Base-by-base conservation (phyloP, 345 rosid genomes). In the Gossypium mustelinum region DNA sequence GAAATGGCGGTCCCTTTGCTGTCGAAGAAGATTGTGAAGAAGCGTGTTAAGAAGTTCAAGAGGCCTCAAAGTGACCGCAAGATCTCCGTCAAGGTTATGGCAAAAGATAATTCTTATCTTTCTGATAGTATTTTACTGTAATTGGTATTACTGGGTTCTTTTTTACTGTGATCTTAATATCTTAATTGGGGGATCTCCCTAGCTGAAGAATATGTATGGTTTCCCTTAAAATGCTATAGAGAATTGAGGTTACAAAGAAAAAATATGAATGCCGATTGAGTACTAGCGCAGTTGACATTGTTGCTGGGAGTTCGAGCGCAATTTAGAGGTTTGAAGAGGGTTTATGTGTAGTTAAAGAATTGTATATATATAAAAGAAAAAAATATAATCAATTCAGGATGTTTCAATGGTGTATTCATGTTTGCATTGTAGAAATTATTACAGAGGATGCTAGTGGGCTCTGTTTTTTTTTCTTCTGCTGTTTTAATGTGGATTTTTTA, bases 51-150 rank as follows among this genome's bases (percentile, higher is more conserved):
- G 87, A 68, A 86, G 81, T 89, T 89, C 70, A 87, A 85, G 85
- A 83, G 91, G 82, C 89, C 93, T 1, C 89, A 89, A 74, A 77
- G 91, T 62, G 93, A 89, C 77, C 76, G 89, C n/a, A 86, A 86
- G 85, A 52, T 52, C 56, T 52, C 20, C 56, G 88, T 89, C n/a
- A 84, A 86, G 91, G 91, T 60, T 13, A 22, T 20, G 11, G 1
- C 11, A 55, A n/a, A 18, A 57, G 2, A 12, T 24, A 25, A 11
- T 25, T 22, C 16, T 22, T 22, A 10, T 24, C 13, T 45, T 45
- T 8, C 12, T 10, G 10, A 7, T 6, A 6, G 41, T 54, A 16
- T 45, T 45, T 45, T 45, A 8, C 14, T 29, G 18, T 14, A 61
- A 27, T 61, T 14, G 11, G 45, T 16, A 13, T 29, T 61, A 25